A percentile compares a stretch with the other conserved stretches of the same genome.
These are phyloP conservation scores for Xylaria nigripes DNA, from an alignment of 495 filamentous ascomycete genomes.

Conservation along the genomic window DNA sequence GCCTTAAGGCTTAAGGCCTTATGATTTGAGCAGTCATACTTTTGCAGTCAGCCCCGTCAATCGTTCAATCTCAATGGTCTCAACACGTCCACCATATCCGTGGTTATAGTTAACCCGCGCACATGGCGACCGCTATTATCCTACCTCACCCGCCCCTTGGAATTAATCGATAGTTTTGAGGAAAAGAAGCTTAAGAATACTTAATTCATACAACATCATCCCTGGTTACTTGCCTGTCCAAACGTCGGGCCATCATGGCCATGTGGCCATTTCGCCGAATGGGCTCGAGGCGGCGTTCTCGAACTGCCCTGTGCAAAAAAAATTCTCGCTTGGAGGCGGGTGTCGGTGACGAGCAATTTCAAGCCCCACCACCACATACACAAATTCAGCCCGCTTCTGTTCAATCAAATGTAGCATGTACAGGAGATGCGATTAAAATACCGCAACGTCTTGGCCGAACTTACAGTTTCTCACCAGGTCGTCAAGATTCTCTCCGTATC, in stretches of 20 bases:
- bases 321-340: constrained; percentile 22
- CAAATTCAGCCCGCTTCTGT: constrained; percentile 30
- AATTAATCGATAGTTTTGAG: constrained; percentile 16
- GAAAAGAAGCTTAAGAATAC: background rate
- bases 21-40: background rate
- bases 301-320: constrained; percentile 30
- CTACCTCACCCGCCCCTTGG: constrained; percentile 18
- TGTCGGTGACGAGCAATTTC: constrained; percentile 18
- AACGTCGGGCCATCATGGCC: constrained; percentile 51
- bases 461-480: constrained; percentile 48
- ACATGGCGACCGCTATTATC: constrained; percentile 28
- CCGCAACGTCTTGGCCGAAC: constrained; percentile 40
- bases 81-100: background rate
- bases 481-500: constrained; percentile 39
- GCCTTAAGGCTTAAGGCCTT: background rate
- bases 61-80: constrained; percentile 5
- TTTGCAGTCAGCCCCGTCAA: background rate
- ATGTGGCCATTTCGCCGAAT: constrained; percentile 74
- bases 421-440: constrained; percentile 37
- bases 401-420: constrained; percentile 15
- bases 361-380: constrained; percentile 28
- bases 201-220: constrained; percentile 6
- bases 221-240: constrained; percentile 9
- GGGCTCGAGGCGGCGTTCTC: constrained; percentile 42
- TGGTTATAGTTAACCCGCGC: constrained; percentile 14